A percentile compares a stretch with the other conserved stretches of the same genome.
Conservation (phyloP, 345 rosid species). For the Tarenaya hassleriana region DNA sequence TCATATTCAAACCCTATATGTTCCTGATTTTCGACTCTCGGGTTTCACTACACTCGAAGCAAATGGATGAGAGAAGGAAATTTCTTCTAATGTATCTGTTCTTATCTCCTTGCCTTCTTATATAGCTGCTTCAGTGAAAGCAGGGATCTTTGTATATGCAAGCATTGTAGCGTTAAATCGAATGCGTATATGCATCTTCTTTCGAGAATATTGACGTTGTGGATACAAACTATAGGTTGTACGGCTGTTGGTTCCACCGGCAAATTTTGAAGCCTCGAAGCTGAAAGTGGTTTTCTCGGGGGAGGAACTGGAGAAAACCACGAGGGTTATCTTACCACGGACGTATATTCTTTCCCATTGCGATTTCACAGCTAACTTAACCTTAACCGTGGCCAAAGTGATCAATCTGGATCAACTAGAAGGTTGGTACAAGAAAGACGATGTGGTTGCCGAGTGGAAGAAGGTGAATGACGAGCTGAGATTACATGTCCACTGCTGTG, state of each 20-base stretch:
- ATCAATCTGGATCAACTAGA: constrained; percentile 72
- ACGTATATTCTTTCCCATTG: constrained; percentile 87
- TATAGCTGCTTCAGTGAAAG: too few species aligned
- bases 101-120: not conserved
- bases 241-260: constrained; percentile 70
- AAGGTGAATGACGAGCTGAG: constrained; percentile 48
- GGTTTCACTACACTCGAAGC: too few species aligned
- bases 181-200: not conserved
- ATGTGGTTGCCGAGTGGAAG: constrained; percentile 95
- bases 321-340: constrained; percentile 50
- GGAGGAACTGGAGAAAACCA: constrained; percentile 32
- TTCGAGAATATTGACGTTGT: constrained; percentile 9
- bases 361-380: constrained; percentile 83
- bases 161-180: not conserved
- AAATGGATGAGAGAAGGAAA: not conserved
- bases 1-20: too few species aligned
- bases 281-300: constrained; percentile 56
- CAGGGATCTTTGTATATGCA: not conserved
- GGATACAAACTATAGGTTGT: constrained; percentile 47
- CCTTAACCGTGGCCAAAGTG: constrained; percentile 66
- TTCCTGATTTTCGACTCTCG: not conserved
- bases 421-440: constrained; percentile 89
- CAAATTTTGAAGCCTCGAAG: constrained; percentile 77
- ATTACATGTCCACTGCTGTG: constrained; percentile 73
- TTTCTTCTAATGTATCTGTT: not conserved